phyloP scores from a whole-genome alignment of 1,284 basidiomycete species.

The Fereydounia khargensis region DNA sequence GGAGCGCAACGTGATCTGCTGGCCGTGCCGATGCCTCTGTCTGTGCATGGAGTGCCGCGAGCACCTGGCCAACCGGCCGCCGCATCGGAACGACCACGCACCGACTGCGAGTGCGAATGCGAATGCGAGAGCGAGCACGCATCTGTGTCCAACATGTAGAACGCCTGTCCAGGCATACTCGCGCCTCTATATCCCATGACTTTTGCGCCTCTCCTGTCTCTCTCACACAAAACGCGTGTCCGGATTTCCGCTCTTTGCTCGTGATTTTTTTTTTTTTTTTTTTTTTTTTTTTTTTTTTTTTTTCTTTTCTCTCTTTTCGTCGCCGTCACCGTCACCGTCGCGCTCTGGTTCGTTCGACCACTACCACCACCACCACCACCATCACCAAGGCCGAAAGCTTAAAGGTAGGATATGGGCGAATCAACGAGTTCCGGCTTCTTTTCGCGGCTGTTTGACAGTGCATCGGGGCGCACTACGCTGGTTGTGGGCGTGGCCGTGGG shows the following conservation, averaged over 20 bases:
- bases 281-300: background rate
- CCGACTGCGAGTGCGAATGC: too few relatives aligned
- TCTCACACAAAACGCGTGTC: too few relatives aligned
- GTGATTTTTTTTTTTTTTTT: background rate
- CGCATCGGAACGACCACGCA: conserved; percentile 17
- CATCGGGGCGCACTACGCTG: conserved; percentile 17
- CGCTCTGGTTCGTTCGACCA: too few relatives aligned
- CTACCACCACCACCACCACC: background rate
- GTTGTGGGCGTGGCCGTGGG: conserved; percentile 38
- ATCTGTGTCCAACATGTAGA: conserved; percentile 45
- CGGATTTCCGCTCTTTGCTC: too few relatives aligned
- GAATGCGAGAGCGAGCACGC: too few relatives aligned
- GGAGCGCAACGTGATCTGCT: conserved; percentile 48
- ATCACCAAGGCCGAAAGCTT: too few relatives aligned
- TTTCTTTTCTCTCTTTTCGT: background rate
- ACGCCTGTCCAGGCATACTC: conserved; percentile 43
- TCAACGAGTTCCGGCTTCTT: conserved; percentile 16
- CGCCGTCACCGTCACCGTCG: background rate
- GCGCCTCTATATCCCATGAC: conserved; percentile 39
- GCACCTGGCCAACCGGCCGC: conserved; percentile 38
- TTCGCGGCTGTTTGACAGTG: conserved; percentile 13
- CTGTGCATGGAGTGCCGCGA: conserved; percentile 50
- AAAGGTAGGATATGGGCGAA: too few relatives aligned
- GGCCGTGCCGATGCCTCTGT: conserved; percentile 55
- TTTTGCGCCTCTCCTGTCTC: too few relatives aligned